Evolutionary conservation across 495 filamentous ascomycete genomes (phyloP), one percentile per base, ranked within the genome.

Genomic region (Aspergillus haitiensis): DNA sequence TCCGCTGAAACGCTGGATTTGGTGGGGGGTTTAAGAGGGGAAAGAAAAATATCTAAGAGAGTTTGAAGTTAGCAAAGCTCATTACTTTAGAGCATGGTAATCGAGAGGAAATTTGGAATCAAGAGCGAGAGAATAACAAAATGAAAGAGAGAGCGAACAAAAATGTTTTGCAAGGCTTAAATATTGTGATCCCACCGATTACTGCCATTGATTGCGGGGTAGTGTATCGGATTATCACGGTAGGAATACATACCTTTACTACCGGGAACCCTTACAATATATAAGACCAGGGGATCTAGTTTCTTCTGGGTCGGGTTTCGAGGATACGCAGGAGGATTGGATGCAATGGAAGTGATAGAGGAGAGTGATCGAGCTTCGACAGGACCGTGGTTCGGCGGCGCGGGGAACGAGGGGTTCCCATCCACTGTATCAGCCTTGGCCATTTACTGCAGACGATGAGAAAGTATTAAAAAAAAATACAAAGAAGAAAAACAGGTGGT

Each of bases 201-300:
- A 15, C 36, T 12, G 46, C 10, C 27, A 52, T 52, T 8, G 27
- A 47, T 47, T n/a, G 50, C 56, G 35, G 48, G 48, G 48, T 51
- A 32, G 48, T 6, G 5, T 21, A 27, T 32, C 10, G 18, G 11
- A 13, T 11, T n/a, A 1, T 51, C 48, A 21, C 11, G 48, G 36
- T 34, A 7, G 13, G 47, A 12, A 27, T 34, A 70, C 79, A 36
- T 78, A 93, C 92, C 92, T 85, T 84, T 84, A 61, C 88, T 96
- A 12, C 94, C 93, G 2, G 93, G 93, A 0, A 98, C 93, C 56
- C 92, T 81, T 10, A 92, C 92, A 61, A 98, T 95, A 69, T 98
- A 98, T 21, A 98, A 78, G 4, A 86, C 84, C 42, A 98, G 72
- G 7, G 89, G 86, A 39, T 88, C 81, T 53, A 84, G 80, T 59